Evolutionary conservation across 2,329 filamentous ascomycete genomes (phyloP), one percentile per base, ranked within the genome.

Genomic region (Claviceps sp.): DNA sequence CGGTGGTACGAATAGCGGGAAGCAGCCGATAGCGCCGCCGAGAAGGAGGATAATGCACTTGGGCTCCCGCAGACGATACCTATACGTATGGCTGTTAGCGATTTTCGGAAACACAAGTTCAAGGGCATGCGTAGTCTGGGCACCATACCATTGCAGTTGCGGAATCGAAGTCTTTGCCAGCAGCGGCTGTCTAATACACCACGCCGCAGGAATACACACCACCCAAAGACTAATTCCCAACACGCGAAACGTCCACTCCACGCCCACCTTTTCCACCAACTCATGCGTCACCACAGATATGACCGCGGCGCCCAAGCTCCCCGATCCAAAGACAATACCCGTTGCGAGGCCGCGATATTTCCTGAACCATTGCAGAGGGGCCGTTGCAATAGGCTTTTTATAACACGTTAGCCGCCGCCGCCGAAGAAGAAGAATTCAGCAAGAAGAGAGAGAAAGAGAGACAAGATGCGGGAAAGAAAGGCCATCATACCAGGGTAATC

Each of bases 181-280:
- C 8, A 40, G 30, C 4, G 57, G 56, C 40, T 56, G 57, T 22
- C 54, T 53, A 26, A 62, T 56, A 41, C 58, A 57, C 16, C 54
- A 62, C 2, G 61, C 59, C 1, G 60, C 60, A 3, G 61, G 61
- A 7, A 63, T 54, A n/a, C 61, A 63, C 2, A 63, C 55, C 4
- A 56, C 57, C 61, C 61, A 63, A 8, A 63, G 47, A 48, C 62
- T 52, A 39, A 63, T 55, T 5, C 59, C 61, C 1, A 63, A 37
- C 19, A 63, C 53, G 14, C 61, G 52, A 54, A 63, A 63, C 2
- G 61, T 61, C 61, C 61, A 63, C 7, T 57, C 53, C 3, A 61
- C 58, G 26, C 57, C 61, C 4, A 63, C 51, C 11, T 55, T 52
- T 13, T 50, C 51, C 5, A 61, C 56, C n/a, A 63, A 56, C 16